Conservation (phyloP, 2,329 filamentous ascomycete genomes). For the Myrmaecium sp. region DNA sequence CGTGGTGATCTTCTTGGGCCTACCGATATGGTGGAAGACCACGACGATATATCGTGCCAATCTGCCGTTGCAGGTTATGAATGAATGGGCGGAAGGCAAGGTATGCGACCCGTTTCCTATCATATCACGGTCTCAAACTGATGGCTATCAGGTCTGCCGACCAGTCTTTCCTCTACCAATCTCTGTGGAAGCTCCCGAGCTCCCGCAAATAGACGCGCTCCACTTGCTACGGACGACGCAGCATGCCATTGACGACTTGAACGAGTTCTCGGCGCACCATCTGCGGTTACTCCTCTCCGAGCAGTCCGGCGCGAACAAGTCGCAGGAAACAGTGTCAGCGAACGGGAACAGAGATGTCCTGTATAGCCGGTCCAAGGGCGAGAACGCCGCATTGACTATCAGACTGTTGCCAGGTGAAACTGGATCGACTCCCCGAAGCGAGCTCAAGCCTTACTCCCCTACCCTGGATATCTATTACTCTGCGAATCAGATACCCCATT, state of each 20-base stretch:
- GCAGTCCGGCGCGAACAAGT: constrained; percentile 13
- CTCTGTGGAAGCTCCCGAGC: constrained; percentile 50
- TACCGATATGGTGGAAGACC: constrained; percentile 93
- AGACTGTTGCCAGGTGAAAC: constrained; percentile 48
- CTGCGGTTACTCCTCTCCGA: constrained; percentile 49
- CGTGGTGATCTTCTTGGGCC: constrained; percentile 62
- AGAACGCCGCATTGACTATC: constrained; percentile 49
- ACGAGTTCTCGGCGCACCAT: constrained; percentile 73
- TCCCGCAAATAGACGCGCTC: constrained; percentile 51
- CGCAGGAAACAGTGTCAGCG: constrained; percentile 13
- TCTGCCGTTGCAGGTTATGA: constrained; percentile 72
- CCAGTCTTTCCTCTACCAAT: constrained; percentile 79
- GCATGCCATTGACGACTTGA: constrained; percentile 68
- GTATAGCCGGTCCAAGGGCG: constrained; percentile 14
- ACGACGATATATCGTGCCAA: constrained; percentile 81
- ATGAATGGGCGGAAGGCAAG: constrained; percentile 79
- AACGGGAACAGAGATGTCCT: constrained; percentile 1
- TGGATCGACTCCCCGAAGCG: constrained; percentile 34
- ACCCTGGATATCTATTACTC: constrained; percentile 65
- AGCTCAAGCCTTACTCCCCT: constrained; percentile 51
- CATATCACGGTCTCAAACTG: constrained; percentile 1
- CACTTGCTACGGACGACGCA: constrained; percentile 67
- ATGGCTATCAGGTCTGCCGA: constrained; percentile 51
- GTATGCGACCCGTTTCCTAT: constrained; percentile 29
- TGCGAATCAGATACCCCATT: constrained; percentile 47